A percentile compares a stretch with the other conserved stretches of the same genome.
Conservation (phyloP, 2,329 filamentous ascomycete species). For the Colletotrichum zoysiae region DNA sequence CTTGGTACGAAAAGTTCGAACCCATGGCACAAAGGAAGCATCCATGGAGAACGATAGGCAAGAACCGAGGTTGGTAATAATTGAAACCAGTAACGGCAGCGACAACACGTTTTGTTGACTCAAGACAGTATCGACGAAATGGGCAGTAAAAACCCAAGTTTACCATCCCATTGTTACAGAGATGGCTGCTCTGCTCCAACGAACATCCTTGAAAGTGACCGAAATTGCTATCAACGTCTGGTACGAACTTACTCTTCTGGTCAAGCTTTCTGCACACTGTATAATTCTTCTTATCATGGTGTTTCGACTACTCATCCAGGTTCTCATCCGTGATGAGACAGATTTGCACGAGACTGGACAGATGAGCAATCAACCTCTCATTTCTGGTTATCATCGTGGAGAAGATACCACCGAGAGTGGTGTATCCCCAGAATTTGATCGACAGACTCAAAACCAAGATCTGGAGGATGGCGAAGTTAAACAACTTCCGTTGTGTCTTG, state of each 20-base stretch:
- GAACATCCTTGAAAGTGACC: too few species aligned
- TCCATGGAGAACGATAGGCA: not conserved
- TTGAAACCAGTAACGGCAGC: too few species aligned
- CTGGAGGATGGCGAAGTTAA: not conserved
- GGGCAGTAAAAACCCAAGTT: not conserved
- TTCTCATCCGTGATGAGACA: not conserved
- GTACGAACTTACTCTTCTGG: not conserved
- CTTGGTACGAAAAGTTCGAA: not conserved
- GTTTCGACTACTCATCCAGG: not conserved
- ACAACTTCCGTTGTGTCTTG: accelerated
- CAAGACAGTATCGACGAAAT: not conserved
- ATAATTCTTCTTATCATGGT: not conserved
- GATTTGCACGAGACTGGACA: not conserved
- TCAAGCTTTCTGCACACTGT: not conserved
- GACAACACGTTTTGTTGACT: not conserved
- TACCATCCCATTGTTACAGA: too few species aligned
- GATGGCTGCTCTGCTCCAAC: not conserved
- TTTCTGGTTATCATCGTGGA: too few species aligned
- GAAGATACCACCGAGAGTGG: not conserved
- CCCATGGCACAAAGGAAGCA: not conserved
- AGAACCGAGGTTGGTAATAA: not conserved
- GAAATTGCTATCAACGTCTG: not conserved
- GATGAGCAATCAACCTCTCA: not conserved
- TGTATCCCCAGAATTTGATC: too few species aligned
- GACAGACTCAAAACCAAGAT: not conserved